Evolutionary conservation across 805 yeast species (phyloP).

Genomic region (Nakazawaea laoshanensis): DNA sequence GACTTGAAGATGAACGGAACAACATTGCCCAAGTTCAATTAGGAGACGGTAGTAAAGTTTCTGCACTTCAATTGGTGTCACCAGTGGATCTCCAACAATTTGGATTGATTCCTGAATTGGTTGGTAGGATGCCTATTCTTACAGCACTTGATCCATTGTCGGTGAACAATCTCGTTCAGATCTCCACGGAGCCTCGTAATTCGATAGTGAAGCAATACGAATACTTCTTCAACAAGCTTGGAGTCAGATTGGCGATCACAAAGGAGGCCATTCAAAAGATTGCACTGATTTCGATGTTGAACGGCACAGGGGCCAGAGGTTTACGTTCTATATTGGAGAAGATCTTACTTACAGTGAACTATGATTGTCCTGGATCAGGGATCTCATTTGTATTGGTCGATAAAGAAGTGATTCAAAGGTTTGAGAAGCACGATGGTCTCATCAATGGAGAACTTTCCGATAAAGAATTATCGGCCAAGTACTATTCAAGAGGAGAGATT

Average conservation of each 20-base stretch:
- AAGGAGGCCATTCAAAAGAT: conserved; percentile 36
- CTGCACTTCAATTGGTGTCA: conserved; percentile 36
- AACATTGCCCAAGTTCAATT: conserved; percentile 26
- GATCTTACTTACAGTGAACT: conserved; percentile 40
- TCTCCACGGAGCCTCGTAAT: conserved; percentile 47
- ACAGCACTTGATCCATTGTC: conserved; percentile 40
- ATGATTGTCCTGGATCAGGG: conserved; percentile 53
- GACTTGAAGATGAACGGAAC: conserved; percentile 11
- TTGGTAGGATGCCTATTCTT: conserved; percentile 51
- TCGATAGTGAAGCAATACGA: conserved; percentile 45
- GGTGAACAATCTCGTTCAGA: conserved; percentile 35
- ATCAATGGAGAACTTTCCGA: conserved; percentile 5
- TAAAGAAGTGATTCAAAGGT: conserved; percentile 31
- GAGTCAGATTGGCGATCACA: conserved; percentile 41
- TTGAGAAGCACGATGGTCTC: conserved; percentile 23
- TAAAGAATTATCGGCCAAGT: conserved; percentile 25
- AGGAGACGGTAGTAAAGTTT: conserved; percentile 25
- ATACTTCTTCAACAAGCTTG: conserved; percentile 43
- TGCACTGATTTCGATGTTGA: conserved; percentile 38
- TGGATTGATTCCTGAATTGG: conserved; percentile 52
- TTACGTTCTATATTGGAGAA: conserved; percentile 47
- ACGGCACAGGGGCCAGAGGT: conserved; percentile 59
- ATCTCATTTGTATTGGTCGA: conserved; percentile 41
- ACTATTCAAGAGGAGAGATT: conserved; percentile 35
- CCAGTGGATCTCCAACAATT: conserved; percentile 42